Evolutionary conservation across 257 asterid species (phyloP).

Genomic region (Anisodus tanguticus): DNA sequence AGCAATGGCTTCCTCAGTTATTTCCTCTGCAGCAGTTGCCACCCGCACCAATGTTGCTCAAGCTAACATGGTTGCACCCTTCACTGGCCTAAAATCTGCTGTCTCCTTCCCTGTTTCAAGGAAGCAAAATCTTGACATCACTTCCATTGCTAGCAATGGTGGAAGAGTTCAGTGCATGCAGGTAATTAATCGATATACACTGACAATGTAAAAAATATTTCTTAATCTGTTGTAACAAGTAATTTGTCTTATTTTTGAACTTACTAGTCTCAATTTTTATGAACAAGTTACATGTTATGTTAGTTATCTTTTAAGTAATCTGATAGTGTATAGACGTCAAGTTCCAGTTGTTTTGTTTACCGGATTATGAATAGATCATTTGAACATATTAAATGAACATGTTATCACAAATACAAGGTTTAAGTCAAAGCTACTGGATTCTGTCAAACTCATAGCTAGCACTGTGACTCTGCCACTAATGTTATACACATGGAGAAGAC

Average conservation of each 20-base stretch:
- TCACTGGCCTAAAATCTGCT: constrained; percentile 48
- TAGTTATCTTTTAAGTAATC: background rate
- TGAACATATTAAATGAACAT: no score
- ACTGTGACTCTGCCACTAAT: no score
- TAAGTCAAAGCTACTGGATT: no score
- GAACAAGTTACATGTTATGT: no score
- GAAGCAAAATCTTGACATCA: constrained; percentile 41
- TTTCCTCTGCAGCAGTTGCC: constrained; percentile 47
- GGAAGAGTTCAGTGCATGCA: constrained; percentile 59
- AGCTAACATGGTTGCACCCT: constrained; percentile 50
- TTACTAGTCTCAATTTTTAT: background rate
- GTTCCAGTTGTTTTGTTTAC: background rate
- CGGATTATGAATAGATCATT: no score
- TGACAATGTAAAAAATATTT: background rate
- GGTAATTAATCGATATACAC: constrained; percentile 30
- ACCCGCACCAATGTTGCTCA: constrained; percentile 41
- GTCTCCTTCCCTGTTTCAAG: constrained; percentile 40
- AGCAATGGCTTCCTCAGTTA: constrained; percentile 56
- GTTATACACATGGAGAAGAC: background rate
- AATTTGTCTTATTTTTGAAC: background rate
- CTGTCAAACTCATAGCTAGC: no score
- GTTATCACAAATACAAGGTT: no score
- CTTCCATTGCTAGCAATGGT: constrained; percentile 52
- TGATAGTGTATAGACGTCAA: background rate
- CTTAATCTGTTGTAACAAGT: background rate